These are phyloP conservation scores for Nemania sp. DNA, from an alignment of 2,329 filamentous ascomycete species.

Conservation along the genomic window DNA sequence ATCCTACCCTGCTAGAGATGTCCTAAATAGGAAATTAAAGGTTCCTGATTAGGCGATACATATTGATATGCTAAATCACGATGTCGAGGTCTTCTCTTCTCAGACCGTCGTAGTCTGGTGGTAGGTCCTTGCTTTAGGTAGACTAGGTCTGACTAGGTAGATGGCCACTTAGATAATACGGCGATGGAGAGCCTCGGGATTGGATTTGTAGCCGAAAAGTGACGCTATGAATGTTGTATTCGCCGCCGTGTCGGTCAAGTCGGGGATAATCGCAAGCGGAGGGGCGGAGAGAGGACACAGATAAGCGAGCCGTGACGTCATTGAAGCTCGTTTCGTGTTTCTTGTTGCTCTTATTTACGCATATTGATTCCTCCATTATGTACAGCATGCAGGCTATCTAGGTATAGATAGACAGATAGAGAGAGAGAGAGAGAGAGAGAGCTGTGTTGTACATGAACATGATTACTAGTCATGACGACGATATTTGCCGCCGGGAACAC, in stretches of 20 bases:
- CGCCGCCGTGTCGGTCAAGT: conserved; percentile 8
- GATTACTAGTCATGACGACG: not conserved
- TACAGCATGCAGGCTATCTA: not conserved
- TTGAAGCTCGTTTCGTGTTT: conserved; percentile 6
- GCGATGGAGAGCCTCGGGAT: not conserved
- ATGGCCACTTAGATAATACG: not conserved
- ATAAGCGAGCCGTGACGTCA: conserved; percentile 23
- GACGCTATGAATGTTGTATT: not conserved
- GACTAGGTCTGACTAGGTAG: not conserved
- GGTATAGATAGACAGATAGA: not conserved
- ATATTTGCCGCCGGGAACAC: not conserved
- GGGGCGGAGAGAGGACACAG: not conserved
- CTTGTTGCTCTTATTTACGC: not conserved
- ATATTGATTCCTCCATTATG: not conserved
- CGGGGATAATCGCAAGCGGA: not conserved
- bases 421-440: not conserved
- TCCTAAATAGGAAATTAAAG: not conserved
- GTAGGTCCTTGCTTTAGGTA: not conserved
- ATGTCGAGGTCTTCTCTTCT: not conserved
- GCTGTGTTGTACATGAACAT: not conserved
- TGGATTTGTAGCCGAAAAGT: not conserved
- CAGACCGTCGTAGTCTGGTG: not conserved
- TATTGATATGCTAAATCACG: not conserved
- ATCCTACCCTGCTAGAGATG: not conserved
- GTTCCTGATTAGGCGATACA: not conserved